Evolutionary conservation across 495 filamentous ascomycete genomes (phyloP).

Genomic region (Aspergillus wentii): DNA sequence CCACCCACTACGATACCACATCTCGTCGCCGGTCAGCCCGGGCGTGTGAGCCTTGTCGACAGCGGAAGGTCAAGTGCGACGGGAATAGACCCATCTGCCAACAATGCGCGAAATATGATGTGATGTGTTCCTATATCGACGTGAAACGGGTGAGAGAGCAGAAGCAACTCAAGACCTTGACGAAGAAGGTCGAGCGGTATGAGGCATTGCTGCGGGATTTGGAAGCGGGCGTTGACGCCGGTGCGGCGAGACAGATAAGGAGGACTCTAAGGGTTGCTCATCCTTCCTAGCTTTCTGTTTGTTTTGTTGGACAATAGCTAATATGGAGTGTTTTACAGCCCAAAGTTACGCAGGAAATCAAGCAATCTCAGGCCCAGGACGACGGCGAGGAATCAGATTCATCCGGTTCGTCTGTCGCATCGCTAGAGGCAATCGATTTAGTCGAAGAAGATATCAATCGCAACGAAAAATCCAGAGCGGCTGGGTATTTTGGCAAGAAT

Average conservation of each 20-base stretch:
- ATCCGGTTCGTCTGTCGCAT: conserved; percentile 47
- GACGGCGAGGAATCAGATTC: conserved; percentile 15
- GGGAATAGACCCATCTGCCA: conserved; percentile 49
- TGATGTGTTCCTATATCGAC: conserved; percentile 48
- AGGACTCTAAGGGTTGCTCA: conserved; percentile 28
- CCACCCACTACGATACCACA: conserved; percentile 1
- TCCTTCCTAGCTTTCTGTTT: neutral
- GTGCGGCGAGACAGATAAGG: conserved; percentile 27
- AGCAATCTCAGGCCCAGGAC: too few relatives aligned
- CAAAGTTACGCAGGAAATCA: too few relatives aligned
- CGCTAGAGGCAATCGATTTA: conserved; percentile 52
- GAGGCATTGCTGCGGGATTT: conserved; percentile 39
- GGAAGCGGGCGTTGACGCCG: conserved; percentile 21
- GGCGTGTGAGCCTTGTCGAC: conserved; percentile 70
- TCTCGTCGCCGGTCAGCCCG: conserved; percentile 35
- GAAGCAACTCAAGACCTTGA: conserved; percentile 37
- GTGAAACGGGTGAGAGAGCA: conserved; percentile 55
- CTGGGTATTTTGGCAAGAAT: conserved; percentile 59
- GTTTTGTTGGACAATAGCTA: conserved; percentile 4
- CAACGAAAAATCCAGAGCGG: conserved; percentile 40
- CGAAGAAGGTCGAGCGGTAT: conserved; percentile 39
- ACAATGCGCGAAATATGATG: conserved; percentile 46
- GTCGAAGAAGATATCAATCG: conserved; percentile 56
- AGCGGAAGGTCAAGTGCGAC: conserved; percentile 60
- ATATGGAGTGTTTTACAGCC: too few relatives aligned